Evolutionary conservation across 441 rosid species (phyloP).

Genomic region (Gossypium davidsonii): DNA sequence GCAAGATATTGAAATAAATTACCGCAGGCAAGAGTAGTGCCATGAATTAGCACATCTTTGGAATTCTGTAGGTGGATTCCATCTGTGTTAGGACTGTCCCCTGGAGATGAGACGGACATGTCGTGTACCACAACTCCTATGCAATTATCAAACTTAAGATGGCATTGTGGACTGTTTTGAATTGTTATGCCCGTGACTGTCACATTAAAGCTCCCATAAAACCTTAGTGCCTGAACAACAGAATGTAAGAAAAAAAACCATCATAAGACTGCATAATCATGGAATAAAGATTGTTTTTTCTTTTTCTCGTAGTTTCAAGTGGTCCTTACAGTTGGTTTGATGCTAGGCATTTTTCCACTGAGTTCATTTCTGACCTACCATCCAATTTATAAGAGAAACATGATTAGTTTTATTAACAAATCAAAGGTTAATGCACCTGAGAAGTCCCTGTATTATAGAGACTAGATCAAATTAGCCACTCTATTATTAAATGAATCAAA

Average conservation of each 20-base stretch:
- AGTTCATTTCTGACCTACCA: constrained; percentile 61
- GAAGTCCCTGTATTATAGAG: no score
- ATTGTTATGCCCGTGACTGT: constrained; percentile 77
- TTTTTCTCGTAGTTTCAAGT: background rate
- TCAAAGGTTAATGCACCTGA: no score
- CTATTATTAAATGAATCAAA: no score
- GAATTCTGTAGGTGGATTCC: constrained; percentile 96
- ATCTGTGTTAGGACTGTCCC: constrained; percentile 93
- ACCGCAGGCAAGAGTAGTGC: constrained; percentile 80
- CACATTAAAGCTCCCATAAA: constrained; percentile 68
- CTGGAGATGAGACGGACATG: constrained; percentile 65
- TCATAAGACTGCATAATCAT: constrained; percentile 13
- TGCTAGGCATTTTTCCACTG: constrained; percentile 63
- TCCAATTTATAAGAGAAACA: constrained; percentile 17
- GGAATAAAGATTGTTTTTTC: constrained; percentile 1
- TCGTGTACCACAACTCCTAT: constrained; percentile 69
- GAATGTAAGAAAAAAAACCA: constrained; percentile 8
- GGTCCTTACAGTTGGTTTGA: constrained; percentile 86
- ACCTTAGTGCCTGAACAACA: constrained; percentile 64
- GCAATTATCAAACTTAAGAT: constrained; percentile 91
- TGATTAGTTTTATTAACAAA: constrained; percentile 15
- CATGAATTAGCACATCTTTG: constrained; percentile 69
- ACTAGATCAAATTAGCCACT: no score
- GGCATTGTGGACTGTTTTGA: constrained; percentile 93
- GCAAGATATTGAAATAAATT: constrained; percentile 20